A percentile compares a stretch with the other conserved stretches of the same genome.
Conservation (phyloP, 176 grass and related monocot genomes). For the bread wheat (Triticum aestivum) region IWGSC_CS_RefSeq_v2.1 NC_057797.1:720785974-720786473, state of each 20-base stretch:
- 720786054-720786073: neutral
- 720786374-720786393: neutral
- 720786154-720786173: neutral
- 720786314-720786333: conserved; percentile 78
- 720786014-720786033: conserved; percentile 44
- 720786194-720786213: neutral
- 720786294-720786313: conserved; percentile 89
- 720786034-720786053: neutral
- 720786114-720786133: neutral
- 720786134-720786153: neutral
- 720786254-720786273: neutral
- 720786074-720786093: neutral
- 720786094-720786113: neutral
- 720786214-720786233: neutral
- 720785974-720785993: conserved; percentile 94
- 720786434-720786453: conserved; percentile 91
- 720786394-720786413: conserved; percentile 15
- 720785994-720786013: conserved; percentile 99
- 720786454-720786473: conserved; percentile 80
- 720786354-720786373: conserved; percentile 54
- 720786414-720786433: conserved; percentile 46
- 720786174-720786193: neutral
- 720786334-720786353: conserved; percentile 96
- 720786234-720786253: neutral
- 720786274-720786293: conserved; percentile 90